A percentile compares a stretch with the other conserved stretches of the same genome.
Evolutionary conservation across 2,329 filamentous ascomycete species (phyloP).

Genomic region (Pseudocercospora fijiensis): DNA sequence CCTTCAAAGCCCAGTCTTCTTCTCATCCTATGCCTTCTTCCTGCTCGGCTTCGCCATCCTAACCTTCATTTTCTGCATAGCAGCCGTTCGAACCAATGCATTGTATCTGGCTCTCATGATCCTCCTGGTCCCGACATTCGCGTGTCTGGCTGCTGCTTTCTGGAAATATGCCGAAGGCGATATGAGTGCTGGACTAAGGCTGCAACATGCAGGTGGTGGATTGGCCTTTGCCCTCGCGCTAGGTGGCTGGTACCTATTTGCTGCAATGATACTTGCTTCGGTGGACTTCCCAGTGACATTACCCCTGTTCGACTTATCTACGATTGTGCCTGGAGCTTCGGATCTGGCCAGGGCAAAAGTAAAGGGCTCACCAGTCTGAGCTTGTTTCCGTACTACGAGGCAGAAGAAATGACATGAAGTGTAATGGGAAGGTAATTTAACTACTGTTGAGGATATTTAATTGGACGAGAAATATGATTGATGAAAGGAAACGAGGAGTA

Average conservation of each 20-base stretch:
- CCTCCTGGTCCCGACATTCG: slow-evolving; percentile 58
- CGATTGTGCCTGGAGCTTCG: slow-evolving; percentile 20
- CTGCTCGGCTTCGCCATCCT: slow-evolving; percentile 64
- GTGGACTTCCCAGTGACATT: slow-evolving; percentile 54
- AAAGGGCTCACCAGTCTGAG: background rate
- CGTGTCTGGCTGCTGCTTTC: slow-evolving; percentile 59
- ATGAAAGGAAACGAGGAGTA: background rate
- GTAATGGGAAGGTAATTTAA: background rate
- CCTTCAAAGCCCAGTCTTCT: slow-evolving; percentile 29
- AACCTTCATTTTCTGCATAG: slow-evolving; percentile 65
- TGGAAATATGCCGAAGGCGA: slow-evolving; percentile 41
- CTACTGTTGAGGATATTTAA: no score
- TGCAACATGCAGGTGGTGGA: slow-evolving; percentile 45
- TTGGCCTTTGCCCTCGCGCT: slow-evolving; percentile 50
- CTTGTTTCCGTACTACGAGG: background rate
- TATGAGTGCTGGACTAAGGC: slow-evolving; percentile 30
- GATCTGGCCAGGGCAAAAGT: slow-evolving; percentile 10
- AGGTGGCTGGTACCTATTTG: slow-evolving; percentile 54
- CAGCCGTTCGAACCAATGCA: slow-evolving; percentile 68
- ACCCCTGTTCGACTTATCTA: slow-evolving; percentile 37
- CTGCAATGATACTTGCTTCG: slow-evolving; percentile 53
- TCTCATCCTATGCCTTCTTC: slow-evolving; percentile 60
- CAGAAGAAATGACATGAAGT: no score
- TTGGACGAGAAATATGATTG: background rate
- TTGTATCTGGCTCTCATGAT: slow-evolving; percentile 69